These are phyloP conservation scores for Polymyxa betae DNA, from an alignment of 208 protist genomes.

Conservation along the genomic window DNA sequence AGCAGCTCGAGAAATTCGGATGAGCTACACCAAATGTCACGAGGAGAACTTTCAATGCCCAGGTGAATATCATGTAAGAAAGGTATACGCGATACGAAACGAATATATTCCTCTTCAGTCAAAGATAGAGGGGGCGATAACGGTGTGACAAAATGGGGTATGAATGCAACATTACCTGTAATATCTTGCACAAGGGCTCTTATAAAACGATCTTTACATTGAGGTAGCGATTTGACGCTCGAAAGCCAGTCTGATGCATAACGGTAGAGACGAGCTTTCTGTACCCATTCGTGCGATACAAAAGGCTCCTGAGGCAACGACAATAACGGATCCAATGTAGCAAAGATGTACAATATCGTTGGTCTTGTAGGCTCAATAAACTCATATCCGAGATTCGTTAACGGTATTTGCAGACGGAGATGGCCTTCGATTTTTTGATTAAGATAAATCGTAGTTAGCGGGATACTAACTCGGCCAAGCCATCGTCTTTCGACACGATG, in stretches of 20 bases:
- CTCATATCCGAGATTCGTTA: constrained; percentile 26
- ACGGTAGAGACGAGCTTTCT: not conserved
- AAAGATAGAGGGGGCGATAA: not conserved
- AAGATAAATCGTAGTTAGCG: not conserved
- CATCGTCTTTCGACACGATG: not conserved
- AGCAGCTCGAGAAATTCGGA: constrained; percentile 4
- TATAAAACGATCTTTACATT: not conserved
- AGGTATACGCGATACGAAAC: constrained; percentile 22
- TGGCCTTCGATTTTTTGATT: not conserved
- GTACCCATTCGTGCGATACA: not conserved
- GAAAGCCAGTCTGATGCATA: not conserved
- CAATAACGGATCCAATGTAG: constrained; percentile 31
- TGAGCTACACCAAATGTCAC: not conserved
- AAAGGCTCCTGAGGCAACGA: not conserved
- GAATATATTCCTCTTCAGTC: not conserved
- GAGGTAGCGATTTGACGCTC: not conserved
- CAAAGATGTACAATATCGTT: constrained; percentile 23
- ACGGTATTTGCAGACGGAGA: not conserved
- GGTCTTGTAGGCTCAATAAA: not conserved
- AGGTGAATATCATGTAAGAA: not conserved
- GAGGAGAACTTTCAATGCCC: not conserved
- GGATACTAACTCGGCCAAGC: not conserved
- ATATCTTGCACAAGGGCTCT: not conserved
- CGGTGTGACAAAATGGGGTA: constrained; percentile 1
- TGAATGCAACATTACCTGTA: not conserved